phyloP scores from a whole-genome alignment of 768 basidiomycete genomes.

The Boletales sp. region DNA sequence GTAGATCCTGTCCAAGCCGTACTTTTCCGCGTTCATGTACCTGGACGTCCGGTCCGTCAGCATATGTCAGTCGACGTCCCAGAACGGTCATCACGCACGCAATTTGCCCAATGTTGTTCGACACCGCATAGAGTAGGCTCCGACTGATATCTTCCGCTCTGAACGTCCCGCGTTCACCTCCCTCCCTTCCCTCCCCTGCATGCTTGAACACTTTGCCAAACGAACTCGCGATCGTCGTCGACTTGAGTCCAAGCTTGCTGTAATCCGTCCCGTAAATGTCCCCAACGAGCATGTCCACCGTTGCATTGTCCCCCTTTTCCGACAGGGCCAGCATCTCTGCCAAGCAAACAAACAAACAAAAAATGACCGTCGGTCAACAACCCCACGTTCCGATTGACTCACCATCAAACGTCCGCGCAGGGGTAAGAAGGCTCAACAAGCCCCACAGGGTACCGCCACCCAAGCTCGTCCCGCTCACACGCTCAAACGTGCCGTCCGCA shows the following conservation, averaged over 20 bases:
- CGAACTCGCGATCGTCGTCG: constrained; percentile 95
- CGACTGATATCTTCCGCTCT: constrained; percentile 91
- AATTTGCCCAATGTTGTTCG: constrained; percentile 99
- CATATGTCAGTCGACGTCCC: background rate
- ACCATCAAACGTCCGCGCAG: constrained; percentile 95
- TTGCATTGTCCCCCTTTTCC: constrained; percentile 88
- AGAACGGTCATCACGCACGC: constrained; percentile 63
- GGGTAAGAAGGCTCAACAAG: constrained; percentile 88
- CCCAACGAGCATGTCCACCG: constrained; percentile 97
- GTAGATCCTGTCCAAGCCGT: constrained; percentile 93
- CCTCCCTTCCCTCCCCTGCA: constrained; percentile 42
- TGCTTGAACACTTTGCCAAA: constrained; percentile 99
- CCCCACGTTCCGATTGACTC: constrained; percentile 31
- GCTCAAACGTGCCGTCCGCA: constrained; percentile 91
- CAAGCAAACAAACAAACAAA: constrained; percentile 8
- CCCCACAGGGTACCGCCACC: constrained; percentile 99
- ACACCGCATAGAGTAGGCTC: constrained; percentile 92
- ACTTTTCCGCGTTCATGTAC: constrained; percentile 99
- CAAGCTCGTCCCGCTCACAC: constrained; percentile 94
- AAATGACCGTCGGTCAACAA: background rate
- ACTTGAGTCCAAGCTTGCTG: constrained; percentile 91
- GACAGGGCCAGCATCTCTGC: constrained; percentile 95
- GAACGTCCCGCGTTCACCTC: constrained; percentile 64
- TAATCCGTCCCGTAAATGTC: constrained; percentile 99
- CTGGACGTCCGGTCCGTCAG: constrained; percentile 19